phyloP scores from a whole-genome alignment of 169 alveolate species.

The Plasmodium blacklocki region DNA sequence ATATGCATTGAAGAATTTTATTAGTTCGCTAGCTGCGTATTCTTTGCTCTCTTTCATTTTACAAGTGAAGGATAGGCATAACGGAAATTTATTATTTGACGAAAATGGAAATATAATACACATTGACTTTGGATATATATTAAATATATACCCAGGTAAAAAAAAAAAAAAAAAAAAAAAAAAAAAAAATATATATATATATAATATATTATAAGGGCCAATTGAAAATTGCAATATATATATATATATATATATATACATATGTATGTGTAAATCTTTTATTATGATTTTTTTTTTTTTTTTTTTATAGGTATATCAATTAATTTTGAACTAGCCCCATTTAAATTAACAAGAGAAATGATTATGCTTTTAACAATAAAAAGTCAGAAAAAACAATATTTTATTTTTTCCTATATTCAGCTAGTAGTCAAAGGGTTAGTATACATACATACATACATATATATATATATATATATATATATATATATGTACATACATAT shows the following conservation, averaged over 20 bases:
- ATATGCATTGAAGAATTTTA: conserved; percentile 89
- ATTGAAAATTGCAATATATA: no score
- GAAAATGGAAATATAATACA: conserved; percentile 96
- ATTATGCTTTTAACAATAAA: conserved; percentile 69
- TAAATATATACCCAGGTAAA: conserved; percentile 97
- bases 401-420: conserved; percentile 70
- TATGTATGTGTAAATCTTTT: no score
- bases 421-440: conserved; percentile 71
- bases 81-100: conserved; percentile 96
- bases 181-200: neutral
- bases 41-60: conserved; percentile 94
- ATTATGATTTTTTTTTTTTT: neutral
- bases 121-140: conserved; percentile 96
- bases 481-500: neutral
- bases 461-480: neutral
- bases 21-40: conserved; percentile 97
- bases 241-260: neutral
- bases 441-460: neutral
- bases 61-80: conserved; percentile 95
- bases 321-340: conserved; percentile 96
- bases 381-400: conserved; percentile 66
- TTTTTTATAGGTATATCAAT: conserved; percentile 78
- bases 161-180: neutral
- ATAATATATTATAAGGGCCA: neutral
- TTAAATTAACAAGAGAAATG: conserved; percentile 95